Evolutionary conservation across 345 rosid species (phyloP), one percentile per base, ranked within the genome.

Genomic region (Rhizophora apiculata): DNA sequence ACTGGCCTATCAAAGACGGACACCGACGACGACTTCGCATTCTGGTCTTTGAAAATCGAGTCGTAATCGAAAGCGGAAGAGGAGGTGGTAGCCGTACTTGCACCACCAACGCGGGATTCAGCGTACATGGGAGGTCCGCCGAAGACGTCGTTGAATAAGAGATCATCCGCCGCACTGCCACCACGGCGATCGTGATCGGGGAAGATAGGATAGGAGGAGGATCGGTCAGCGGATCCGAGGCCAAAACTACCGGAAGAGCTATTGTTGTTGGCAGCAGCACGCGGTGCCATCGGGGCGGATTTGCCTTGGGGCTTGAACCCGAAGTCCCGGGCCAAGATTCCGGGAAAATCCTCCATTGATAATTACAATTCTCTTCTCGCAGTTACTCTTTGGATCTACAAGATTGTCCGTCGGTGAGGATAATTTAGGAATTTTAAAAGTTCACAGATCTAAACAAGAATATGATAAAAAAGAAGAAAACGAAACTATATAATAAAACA

Each of bases 271-370:
- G 2, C 57, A 48, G 24, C 46, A 36, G 21, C 24, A 2, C 89
- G 76, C 48, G 91, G 75, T 0, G 89, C 87, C 96, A 90, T 90
- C 43, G 93, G 93, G 21, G 89, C 91, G 20, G 91, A 79, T 71
- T 87, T 89, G 11, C 93, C 96, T 29, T 87, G 96, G 48, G 91
- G 96, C 53, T 85, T 87, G 79, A 78, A 78, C 53, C 91, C 91
- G 65, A 82, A 85, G 79, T 89, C 96, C 26, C 85, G 81, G 20
- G 85, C 78, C 37, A 87, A 71, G 18, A 87, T 49, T 13, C 87
- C 88, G 20, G 88, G 84, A 57, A 89, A 87, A 69, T 89, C 96
- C 60, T 89, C 96, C 96, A 89, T 87, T 29, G 69, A 39, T 13
- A n/a, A 20, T 49, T 30, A 13, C 36, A 11, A 26, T 39, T 26